phyloP scores from a whole-genome alignment of 2,329 filamentous ascomycete species.

The Pestalotiopsis sp. region DNA sequence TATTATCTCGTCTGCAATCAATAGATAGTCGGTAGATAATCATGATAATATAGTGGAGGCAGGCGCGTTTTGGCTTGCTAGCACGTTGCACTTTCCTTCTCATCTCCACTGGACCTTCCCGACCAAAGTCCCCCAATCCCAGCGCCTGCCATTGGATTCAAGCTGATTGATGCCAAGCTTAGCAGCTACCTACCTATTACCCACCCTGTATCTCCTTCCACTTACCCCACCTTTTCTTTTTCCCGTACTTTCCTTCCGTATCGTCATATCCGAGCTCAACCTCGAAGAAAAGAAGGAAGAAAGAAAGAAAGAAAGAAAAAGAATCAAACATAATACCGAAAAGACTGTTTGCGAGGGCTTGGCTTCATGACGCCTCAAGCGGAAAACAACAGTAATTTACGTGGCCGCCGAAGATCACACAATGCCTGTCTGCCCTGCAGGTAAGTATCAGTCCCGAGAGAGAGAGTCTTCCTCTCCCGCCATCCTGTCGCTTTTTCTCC shows the following conservation, averaged over 20 bases:
- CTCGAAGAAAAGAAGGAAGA: neutral
- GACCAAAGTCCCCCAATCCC: neutral
- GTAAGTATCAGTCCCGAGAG: conserved; percentile 29
- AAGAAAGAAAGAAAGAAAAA: neutral
- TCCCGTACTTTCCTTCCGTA: neutral
- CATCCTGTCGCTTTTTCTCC: neutral
- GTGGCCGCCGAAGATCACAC: conserved; percentile 41
- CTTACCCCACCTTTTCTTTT: neutral
- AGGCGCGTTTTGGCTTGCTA: neutral
- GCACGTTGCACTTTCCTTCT: neutral
- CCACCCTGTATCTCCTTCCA: neutral
- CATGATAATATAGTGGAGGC: neutral
- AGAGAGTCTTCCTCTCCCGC: neutral
- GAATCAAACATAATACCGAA: neutral
- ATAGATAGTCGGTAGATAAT: neutral
- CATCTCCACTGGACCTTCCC: neutral
- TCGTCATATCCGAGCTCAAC: neutral
- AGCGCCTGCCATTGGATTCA: no score
- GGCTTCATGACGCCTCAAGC: conserved; percentile 35
- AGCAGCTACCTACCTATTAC: neutral
- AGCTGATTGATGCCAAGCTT: neutral
- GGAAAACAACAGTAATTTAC: conserved; percentile 27
- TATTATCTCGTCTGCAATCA: neutral
- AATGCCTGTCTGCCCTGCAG: conserved; percentile 51
- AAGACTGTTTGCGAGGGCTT: neutral